These are phyloP conservation scores for Wickerhamiella pararugosa DNA, from an alignment of 1,139 yeast species.

Conservation along the genomic window DNA sequence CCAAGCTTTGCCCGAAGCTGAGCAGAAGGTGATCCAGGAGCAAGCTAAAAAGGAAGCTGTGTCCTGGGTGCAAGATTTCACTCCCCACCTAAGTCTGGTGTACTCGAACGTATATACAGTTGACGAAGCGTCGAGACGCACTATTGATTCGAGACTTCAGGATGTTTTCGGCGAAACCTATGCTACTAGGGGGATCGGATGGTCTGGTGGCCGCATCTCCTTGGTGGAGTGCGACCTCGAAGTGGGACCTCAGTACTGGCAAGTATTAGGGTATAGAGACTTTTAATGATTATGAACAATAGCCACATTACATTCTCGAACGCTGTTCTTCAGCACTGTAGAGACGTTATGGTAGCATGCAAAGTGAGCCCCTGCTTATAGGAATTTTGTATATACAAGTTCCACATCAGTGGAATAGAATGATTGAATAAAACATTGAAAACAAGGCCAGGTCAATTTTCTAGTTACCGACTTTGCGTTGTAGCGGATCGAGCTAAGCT, in stretches of 20 bases:
- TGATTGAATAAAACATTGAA: too few species aligned
- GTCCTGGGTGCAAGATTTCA: constrained; percentile 42
- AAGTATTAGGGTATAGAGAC: constrained; percentile 35
- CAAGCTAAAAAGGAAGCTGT: constrained; percentile 23
- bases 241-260: constrained; percentile 44
- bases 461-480: too few species aligned
- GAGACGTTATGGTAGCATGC: too few species aligned
- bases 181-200: constrained; percentile 28
- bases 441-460: too few species aligned
- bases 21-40: constrained; percentile 15
- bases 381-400: too few species aligned
- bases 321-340: too few species aligned
- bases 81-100: constrained; percentile 61
- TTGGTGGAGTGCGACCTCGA: constrained; percentile 66
- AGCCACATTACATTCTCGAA: too few species aligned
- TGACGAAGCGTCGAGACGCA: constrained; percentile 52
- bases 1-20: constrained; percentile 19
- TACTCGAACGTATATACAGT: constrained; percentile 56
- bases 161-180: constrained; percentile 47
- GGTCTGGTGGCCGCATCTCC: constrained; percentile 58
- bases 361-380: too few species aligned
- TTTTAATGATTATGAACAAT: neutral
- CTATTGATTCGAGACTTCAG: constrained; percentile 52
- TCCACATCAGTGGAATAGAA: too few species aligned
- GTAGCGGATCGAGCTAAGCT: too few species aligned